Evolutionary conservation across 345 rosid genomes (phyloP), one percentile per base, ranked within the genome.

Genomic region (Linum usitatissimum): DNA sequence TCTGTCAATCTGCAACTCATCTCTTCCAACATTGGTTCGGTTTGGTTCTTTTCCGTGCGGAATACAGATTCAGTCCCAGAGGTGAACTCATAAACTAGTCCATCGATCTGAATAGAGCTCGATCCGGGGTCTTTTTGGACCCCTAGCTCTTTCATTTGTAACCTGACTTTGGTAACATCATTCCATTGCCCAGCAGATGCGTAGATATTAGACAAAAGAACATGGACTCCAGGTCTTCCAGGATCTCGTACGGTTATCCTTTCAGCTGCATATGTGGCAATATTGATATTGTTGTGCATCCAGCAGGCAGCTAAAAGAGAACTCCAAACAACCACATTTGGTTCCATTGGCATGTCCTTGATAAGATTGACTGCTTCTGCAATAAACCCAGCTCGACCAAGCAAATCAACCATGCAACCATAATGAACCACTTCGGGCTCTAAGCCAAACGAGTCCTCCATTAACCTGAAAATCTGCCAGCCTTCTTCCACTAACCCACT

Each of bases 371-470:
- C 53, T 18, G 93, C 87, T 78, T 86, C 85, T 48, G 39, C 68
- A 54, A 81, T 60, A 58, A 78, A 57, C 58, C 89, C 92, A 51
- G 85, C 86, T 68, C 92, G 85, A 59, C 87, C 85, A 21, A 81
- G 83, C 55, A 86, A 59, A 72, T 86, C 92, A 71, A 81, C 85
- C 86, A 86, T 78, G 66, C 89, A 86, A 31, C 92, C 92, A 53
- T 81, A 86, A 57, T 86, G 92, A 36, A 86, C 82, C 56, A 72
- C 73, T 65, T 75, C 60, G 7, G 86, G 84, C 21, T 63, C 62
- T 68, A 86, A 66, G 39, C 78, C 78, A 23, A 78, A 68, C 59
- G 62, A 55, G 66, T 76, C 85, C 60, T 77, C 65, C 92, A 86
- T 86, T 53, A 84, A 77, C 55, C 69, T 60, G 76, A 86, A 86